Evolutionary conservation across 306 rosid genomes (phyloP).

Genomic region (Purshia tridentata): DNA sequence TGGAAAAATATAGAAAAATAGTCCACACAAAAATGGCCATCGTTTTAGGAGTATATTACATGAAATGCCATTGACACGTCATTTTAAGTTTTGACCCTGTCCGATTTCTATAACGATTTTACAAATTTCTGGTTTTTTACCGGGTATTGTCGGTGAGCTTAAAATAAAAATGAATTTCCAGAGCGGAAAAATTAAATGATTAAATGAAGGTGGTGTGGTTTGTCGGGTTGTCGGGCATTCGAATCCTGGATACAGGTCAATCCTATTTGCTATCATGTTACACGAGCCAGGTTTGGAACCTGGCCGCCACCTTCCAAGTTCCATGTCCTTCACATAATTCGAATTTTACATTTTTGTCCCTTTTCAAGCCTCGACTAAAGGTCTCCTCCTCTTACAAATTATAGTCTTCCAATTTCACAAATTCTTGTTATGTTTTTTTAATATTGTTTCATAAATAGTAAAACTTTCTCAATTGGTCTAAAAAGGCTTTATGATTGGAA

Average conservation of each 20-base stretch:
- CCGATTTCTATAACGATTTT: too few relatives aligned
- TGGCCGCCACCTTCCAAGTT: conserved; percentile 14
- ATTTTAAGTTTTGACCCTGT: not conserved
- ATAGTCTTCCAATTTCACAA: too few relatives aligned
- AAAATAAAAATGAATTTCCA: not conserved
- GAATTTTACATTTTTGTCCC: not conserved
- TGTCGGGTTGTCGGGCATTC: conserved; percentile 58
- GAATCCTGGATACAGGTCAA: conserved; percentile 41
- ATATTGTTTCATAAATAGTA: too few relatives aligned
- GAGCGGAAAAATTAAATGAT: conserved; percentile 17
- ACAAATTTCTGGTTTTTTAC: conserved; percentile 7
- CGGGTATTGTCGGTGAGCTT: conserved; percentile 50
- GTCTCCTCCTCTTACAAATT: too few relatives aligned
- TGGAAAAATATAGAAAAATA: not conserved
- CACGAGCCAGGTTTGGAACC: conserved; percentile 24
- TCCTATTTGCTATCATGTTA: conserved; percentile 27
- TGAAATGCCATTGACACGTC: not conserved
- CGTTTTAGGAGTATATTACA: not conserved
- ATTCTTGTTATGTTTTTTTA: too few relatives aligned
- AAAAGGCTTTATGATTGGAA: too few relatives aligned
- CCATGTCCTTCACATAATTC: not conserved
- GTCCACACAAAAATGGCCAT: not conserved
- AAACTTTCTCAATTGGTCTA: too few relatives aligned
- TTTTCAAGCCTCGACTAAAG: not conserved
- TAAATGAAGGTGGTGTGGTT: conserved; percentile 25